Evolutionary conservation across 768 basidiomycete genomes (phyloP).

Genomic region (Phlebiopsis gigantea): DNA sequence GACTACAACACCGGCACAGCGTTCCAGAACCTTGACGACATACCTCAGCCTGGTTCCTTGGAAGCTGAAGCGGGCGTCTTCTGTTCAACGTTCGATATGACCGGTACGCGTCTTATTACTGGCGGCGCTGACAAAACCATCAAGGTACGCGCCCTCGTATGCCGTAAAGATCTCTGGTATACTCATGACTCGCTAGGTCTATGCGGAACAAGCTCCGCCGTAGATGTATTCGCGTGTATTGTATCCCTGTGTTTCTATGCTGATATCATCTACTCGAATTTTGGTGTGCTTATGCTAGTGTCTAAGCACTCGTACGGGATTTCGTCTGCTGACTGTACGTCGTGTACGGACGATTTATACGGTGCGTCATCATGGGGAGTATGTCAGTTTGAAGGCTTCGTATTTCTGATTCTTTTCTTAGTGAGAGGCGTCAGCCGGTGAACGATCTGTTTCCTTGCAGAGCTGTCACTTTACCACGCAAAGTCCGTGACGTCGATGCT

Average conservation of each 20-base stretch:
- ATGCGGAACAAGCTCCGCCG: constrained; percentile 2
- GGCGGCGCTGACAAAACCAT: constrained; percentile 95
- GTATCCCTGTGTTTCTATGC: background rate
- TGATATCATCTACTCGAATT: background rate
- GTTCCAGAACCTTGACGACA: constrained; percentile 91
- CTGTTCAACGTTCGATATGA: constrained; percentile 95
- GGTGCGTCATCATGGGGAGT: too few species aligned
- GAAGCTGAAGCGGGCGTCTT: constrained; percentile 97
- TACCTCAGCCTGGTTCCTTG: constrained; percentile 95
- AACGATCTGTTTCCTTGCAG: too few species aligned
- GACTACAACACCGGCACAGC: constrained; percentile 92
- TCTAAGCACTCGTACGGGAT: too few species aligned
- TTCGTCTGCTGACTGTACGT: too few species aligned
- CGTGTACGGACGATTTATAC: too few species aligned
- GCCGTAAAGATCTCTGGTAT: background rate
- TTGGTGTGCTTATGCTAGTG: too few species aligned
- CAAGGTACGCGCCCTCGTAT: constrained; percentile 53
- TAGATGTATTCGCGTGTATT: background rate
- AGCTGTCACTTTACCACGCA: too few species aligned
- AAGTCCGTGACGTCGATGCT: too few species aligned
- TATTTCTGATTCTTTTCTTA: too few species aligned
- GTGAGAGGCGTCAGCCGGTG: too few species aligned
- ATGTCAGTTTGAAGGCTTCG: too few species aligned
- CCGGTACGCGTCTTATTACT: constrained; percentile 90
- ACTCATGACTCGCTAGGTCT: background rate